phyloP scores from a whole-genome alignment of 2,329 filamentous ascomycete species.

The Fusarium guadeloupense region DNA sequence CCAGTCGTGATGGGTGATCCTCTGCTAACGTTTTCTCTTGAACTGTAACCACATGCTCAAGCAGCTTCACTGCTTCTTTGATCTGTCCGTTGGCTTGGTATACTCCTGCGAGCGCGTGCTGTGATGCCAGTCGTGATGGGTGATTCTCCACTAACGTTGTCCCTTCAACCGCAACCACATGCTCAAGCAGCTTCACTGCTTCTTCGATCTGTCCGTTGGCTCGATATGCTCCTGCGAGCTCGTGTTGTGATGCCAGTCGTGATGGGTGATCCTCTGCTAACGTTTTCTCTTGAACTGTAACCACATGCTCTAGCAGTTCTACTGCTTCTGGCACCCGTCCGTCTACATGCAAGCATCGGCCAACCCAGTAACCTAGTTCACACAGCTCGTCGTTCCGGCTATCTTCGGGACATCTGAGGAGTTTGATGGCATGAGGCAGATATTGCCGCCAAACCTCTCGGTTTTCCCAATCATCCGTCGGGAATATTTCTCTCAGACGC shows the following conservation, averaged over 20 bases:
- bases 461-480: not conserved
- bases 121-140: not conserved
- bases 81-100: not conserved
- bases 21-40: not conserved
- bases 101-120: not conserved
- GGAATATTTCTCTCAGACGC: not conserved
- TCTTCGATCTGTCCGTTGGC: not conserved
- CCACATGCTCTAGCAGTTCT: no score
- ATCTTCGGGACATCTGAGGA: not conserved
- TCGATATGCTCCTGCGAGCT: not conserved
- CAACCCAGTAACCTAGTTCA: not conserved
- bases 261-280: no score
- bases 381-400: not conserved
- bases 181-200: not conserved
- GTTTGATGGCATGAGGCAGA: slow-evolving; percentile 17
- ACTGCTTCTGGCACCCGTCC: not conserved
- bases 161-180: not conserved
- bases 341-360: not conserved
- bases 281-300: no score
- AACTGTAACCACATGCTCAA: slow-evolving; percentile 5
- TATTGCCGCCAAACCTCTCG: not conserved
- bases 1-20: not conserved
- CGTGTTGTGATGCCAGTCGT: not conserved
- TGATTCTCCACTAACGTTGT: not conserved
- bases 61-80: not conserved